phyloP scores from a whole-genome alignment of 106 monocot genomes.

The Acorus gramineus region DNA sequence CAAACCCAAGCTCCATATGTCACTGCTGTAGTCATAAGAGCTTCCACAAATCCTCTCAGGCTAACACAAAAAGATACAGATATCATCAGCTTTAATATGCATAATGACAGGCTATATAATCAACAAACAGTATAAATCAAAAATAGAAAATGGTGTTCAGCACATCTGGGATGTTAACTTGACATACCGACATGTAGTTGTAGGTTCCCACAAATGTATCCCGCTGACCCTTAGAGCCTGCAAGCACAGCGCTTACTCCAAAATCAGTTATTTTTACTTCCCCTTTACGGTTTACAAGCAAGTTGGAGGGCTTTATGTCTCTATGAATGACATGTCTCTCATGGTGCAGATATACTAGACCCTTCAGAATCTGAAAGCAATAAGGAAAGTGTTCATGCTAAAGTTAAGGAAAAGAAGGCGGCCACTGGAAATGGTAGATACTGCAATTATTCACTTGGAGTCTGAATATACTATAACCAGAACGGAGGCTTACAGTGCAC shows the following conservation, averaged over 20 bases:
- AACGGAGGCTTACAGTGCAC: not conserved
- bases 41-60: constrained; percentile 87
- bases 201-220: constrained; percentile 97
- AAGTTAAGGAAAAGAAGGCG: not conserved
- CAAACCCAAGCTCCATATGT: constrained; percentile 95
- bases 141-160: too few relatives aligned
- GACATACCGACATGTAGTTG: constrained; percentile 84
- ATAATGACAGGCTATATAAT: not conserved
- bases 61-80: constrained; percentile 23
- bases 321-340: constrained; percentile 92
- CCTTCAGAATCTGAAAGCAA: constrained; percentile 64
- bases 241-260: constrained; percentile 88
- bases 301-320: constrained; percentile 87
- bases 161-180: not conserved
- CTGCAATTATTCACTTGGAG: too few relatives aligned
- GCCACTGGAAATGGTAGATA: too few relatives aligned
- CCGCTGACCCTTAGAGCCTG: constrained; percentile 82
- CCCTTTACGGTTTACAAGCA: constrained; percentile 77
- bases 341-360: constrained; percentile 83
- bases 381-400: not conserved
- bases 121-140: not conserved
- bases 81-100: not conserved
- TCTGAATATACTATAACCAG: too few relatives aligned
- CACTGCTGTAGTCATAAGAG: constrained; percentile 88
- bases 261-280: constrained; percentile 91